These are phyloP conservation scores for Venustampulla echinocandica DNA, from an alignment of 495 filamentous ascomycete genomes.

Conservation along the genomic window DNA sequence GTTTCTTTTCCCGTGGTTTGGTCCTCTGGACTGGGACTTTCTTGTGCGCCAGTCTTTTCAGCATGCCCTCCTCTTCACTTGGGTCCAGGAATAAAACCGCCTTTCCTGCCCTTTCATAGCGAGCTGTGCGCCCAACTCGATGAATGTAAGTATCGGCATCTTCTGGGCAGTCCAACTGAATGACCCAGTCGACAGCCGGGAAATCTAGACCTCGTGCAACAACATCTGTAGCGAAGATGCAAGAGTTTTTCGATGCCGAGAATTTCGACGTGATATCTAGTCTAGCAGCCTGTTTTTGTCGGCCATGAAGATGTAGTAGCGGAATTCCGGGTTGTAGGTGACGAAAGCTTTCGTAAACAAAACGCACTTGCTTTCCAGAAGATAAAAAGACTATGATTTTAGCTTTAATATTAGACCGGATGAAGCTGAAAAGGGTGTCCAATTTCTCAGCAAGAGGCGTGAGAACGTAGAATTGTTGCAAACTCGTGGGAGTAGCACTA, in stretches of 20 bases:
- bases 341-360: constrained; percentile 86
- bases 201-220: constrained; percentile 91
- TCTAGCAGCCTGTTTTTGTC: constrained; percentile 83
- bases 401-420: constrained; percentile 74
- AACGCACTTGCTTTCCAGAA: constrained; percentile 92
- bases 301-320: constrained; percentile 88
- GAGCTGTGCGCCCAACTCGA: constrained; percentile 85
- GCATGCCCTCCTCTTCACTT: constrained; percentile 79
- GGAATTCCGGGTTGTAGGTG: constrained; percentile 93
- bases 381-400: constrained; percentile 94
- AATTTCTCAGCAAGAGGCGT: constrained; percentile 80
- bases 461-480: constrained; percentile 87
- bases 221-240: constrained; percentile 92
- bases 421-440: constrained; percentile 85
- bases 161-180: constrained; percentile 91
- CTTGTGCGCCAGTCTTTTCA: constrained; percentile 72
- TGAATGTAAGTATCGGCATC: constrained; percentile 98
- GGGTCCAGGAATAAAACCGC: constrained; percentile 90
- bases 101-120: constrained; percentile 80
- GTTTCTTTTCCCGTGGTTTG: constrained; percentile 81
- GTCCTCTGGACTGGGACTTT: constrained; percentile 80
- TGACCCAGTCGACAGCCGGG: constrained; percentile 94
- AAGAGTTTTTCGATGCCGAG: constrained; percentile 64
- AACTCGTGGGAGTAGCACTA: constrained; percentile 70
- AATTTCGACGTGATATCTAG: constrained; percentile 81